Evolutionary conservation across 108 stramenopile species (phyloP).

Genomic region (Fragilariopsis cylindrus): DNA sequence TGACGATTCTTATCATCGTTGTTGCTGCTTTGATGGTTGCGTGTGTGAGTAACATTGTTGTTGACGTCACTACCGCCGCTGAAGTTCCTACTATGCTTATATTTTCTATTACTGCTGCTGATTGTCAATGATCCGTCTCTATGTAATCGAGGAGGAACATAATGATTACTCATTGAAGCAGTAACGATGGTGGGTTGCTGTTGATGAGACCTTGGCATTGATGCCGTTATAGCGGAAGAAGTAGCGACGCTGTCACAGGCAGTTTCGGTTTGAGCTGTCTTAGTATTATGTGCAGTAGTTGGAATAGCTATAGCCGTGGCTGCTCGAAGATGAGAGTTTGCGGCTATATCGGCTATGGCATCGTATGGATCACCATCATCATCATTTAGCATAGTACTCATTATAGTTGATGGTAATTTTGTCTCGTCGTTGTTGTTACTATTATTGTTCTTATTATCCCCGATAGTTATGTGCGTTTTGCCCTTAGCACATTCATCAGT

Average conservation of each 20-base stretch:
- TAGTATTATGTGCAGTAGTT: neutral
- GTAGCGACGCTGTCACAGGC: neutral
- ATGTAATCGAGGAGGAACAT: constrained; percentile 10
- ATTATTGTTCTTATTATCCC: too few species aligned
- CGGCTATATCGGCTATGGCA: too few species aligned
- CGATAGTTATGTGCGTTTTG: too few species aligned
- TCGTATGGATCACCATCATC: too few species aligned
- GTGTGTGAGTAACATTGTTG: neutral
- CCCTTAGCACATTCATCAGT: too few species aligned
- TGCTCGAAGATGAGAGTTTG: neutral
- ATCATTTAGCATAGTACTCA: too few species aligned
- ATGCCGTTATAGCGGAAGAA: neutral
- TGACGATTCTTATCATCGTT: too few species aligned
- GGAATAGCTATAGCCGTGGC: too few species aligned
- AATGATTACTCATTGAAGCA: constrained; percentile 15
- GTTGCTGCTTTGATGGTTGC: too few species aligned
- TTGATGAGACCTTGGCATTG: too few species aligned
- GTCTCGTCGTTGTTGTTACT: too few species aligned
- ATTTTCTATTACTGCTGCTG: neutral
- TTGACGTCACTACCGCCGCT: neutral
- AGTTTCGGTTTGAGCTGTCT: neutral
- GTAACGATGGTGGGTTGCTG: neutral
- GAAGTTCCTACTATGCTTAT: neutral
- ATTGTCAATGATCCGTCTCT: neutral
- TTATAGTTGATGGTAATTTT: too few species aligned